Evolutionary conservation across 441 rosid species (phyloP), one percentile per base, ranked within the genome.

Genomic region (Viola pubescens): DNA sequence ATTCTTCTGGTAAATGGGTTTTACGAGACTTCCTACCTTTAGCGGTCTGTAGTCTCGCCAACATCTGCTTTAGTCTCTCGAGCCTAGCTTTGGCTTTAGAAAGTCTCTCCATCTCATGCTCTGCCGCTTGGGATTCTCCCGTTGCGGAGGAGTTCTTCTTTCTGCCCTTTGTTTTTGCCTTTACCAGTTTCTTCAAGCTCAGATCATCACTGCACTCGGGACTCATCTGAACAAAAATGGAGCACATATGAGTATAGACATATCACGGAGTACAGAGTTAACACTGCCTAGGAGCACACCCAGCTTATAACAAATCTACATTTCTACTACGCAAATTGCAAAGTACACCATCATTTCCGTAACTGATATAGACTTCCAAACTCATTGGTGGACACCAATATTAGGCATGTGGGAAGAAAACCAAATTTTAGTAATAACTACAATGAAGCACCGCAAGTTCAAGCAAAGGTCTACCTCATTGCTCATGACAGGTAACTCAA

Each of bases 41-140:
- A 54, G 66, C 67, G 50, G 42, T 64, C 64, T 59, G 77, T 39
- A 68, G 59, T 68, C 73, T 80, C 37, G 66, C 67, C 62, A 90
- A 58, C 59, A 69, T 76, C 81, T 80, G 80, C 69, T 64, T 77
- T 81, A 90, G 63, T 34, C 59, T 70, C 62, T 79, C 75, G 49
- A 94, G 41, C 74, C 85, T 83, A 68, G 59, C 66, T 72, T 79
- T 77, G 37, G 79, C 81, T 61, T 72, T 77, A 70, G 88, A 81
- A 37, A 90, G 73, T 61, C 77, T 79, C 76, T 86, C 96, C 88
- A 94, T 69, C 59, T 81, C 82, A 39, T 68, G 69, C 74, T 81
- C 96, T 0, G 77, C 77, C 50, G 43, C 77, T 48, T 72, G 72
- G 45, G 68, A 58, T 52, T 66, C 64, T 12, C 49, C 49, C 46